Percentiles rank a stretch among this genome's conserved stretches.
Evolutionary conservation across 169 alveolate species (phyloP).

Genomic region (Plasmodium knowlesi): DNA sequence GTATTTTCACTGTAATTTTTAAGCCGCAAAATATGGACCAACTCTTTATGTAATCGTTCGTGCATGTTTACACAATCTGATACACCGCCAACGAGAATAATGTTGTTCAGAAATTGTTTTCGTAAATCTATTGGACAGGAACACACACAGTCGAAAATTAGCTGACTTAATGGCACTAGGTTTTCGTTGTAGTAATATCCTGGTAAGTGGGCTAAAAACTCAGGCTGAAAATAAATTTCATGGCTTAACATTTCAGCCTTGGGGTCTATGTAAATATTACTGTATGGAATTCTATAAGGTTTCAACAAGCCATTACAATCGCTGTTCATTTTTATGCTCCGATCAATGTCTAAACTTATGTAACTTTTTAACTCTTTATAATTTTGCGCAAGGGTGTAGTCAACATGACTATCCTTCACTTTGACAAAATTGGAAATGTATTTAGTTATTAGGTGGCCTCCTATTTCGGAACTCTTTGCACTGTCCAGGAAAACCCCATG

Average conservation of each 20-base stretch:
- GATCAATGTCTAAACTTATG: constrained; percentile 68
- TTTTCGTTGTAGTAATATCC: constrained; percentile 73
- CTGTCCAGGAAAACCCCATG: constrained; percentile 47
- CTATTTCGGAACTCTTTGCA: constrained; percentile 45
- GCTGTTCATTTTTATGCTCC: constrained; percentile 47
- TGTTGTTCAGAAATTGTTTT: constrained; percentile 46
- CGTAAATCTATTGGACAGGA: constrained; percentile 74
- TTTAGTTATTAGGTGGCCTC: constrained; percentile 68
- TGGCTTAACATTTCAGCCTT: constrained; percentile 71
- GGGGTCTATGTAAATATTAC: constrained; percentile 73
- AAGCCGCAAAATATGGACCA: constrained; percentile 8
- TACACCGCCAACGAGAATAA: constrained; percentile 69
- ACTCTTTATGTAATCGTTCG: constrained; percentile 53
- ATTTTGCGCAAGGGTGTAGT: constrained; percentile 58
- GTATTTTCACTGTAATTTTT: constrained; percentile 72
- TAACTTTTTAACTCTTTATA: constrained; percentile 72
- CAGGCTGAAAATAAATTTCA: constrained; percentile 76
- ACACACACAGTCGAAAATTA: constrained; percentile 61
- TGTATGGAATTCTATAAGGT: constrained; percentile 72
- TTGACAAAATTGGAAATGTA: constrained; percentile 72
- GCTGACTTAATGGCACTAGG: constrained; percentile 47
- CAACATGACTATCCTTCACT: constrained; percentile 42
- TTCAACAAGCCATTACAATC: constrained; percentile 69
- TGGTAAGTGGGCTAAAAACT: constrained; percentile 73
- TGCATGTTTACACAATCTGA: constrained; percentile 61